These are phyloP conservation scores for Croton setiger DNA, from an alignment of 441 rosid species.

Conservation along the genomic window DNA sequence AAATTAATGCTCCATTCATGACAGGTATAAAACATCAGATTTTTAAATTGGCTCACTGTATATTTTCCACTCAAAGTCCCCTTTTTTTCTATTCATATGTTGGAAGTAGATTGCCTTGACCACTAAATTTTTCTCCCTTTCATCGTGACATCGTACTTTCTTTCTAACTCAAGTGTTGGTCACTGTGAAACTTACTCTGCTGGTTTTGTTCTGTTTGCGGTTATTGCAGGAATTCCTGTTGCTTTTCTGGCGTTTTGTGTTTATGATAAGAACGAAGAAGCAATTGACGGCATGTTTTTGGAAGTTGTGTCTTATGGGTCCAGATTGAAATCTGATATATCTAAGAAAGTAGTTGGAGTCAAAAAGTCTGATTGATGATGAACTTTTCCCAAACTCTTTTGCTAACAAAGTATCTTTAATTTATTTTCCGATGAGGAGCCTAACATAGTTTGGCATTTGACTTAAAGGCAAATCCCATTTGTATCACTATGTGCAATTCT, in stretches of 20 bases:
- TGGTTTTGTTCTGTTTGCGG: neutral
- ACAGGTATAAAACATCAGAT: no score
- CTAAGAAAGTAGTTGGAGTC: conserved; percentile 31
- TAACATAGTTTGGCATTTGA: neutral
- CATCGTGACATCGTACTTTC: neutral
- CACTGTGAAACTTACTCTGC: neutral
- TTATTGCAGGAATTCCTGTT: conserved; percentile 61
- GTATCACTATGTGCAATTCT: neutral
- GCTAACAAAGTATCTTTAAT: neutral
- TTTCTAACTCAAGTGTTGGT: neutral
- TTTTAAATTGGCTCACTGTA: conserved; percentile 1
- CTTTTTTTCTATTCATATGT: neutral
- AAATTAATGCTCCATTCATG: no score
- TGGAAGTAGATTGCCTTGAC: neutral
- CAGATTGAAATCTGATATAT: conserved; percentile 44
- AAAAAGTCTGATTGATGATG: conserved; percentile 46
- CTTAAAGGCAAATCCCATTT: neutral
- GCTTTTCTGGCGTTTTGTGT: conserved; percentile 50
- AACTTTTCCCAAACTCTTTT: conserved; percentile 8
- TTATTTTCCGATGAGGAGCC: neutral
- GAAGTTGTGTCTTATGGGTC: conserved; percentile 40
- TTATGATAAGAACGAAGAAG: conserved; percentile 72
- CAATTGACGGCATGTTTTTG: conserved; percentile 51
- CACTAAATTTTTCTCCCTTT: neutral
- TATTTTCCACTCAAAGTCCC: neutral